Percentiles rank a stretch among this genome's conserved stretches.
Evolutionary conservation across 192 early-diverging fungal genomes (phyloP).

Genomic region (Irineochytrium annulatum): DNA sequence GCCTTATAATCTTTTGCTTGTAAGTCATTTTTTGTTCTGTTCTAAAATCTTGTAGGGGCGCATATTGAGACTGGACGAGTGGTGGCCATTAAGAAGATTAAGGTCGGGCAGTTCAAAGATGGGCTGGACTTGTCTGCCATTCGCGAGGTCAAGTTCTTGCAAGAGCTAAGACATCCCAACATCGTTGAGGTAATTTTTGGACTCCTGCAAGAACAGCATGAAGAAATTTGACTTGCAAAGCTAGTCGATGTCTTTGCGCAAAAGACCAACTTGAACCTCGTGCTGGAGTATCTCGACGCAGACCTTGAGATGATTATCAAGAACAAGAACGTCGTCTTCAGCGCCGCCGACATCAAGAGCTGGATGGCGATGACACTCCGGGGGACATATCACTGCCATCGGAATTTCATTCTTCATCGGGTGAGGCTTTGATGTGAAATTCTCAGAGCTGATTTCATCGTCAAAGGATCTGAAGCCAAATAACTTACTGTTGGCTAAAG

Average conservation of each 20-base stretch:
- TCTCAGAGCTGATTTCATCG: conserved; percentile 17
- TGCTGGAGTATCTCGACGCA: conserved; percentile 90
- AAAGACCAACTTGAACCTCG: conserved; percentile 86
- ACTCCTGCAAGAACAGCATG: conserved; percentile 2
- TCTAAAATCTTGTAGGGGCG: conserved; percentile 39
- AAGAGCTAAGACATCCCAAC: conserved; percentile 91
- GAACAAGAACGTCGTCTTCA: conserved; percentile 83
- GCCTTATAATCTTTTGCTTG: no score
- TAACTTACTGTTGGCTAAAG: conserved; percentile 55
- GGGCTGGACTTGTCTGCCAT: conserved; percentile 95
- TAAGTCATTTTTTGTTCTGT: no score
- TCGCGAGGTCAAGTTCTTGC: conserved; percentile 87
- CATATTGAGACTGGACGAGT: conserved; percentile 57
- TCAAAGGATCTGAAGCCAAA: conserved; percentile 65
- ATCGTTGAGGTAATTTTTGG: conserved; percentile 68
- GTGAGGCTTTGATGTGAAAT: conserved; percentile 23
- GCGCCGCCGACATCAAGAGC: conserved; percentile 86
- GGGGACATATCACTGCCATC: conserved; percentile 88
- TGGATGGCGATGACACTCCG: conserved; percentile 97
- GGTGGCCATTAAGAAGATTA: conserved; percentile 98
- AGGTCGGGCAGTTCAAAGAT: conserved; percentile 85
- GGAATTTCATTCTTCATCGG: conserved; percentile 85
- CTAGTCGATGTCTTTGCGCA: conserved; percentile 91
- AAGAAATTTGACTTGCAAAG: conserved; percentile 41
- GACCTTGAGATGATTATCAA: conserved; percentile 97